phyloP scores from a whole-genome alignment of 169 alveolate species.

The Plasmodium billcollinsi region DNA sequence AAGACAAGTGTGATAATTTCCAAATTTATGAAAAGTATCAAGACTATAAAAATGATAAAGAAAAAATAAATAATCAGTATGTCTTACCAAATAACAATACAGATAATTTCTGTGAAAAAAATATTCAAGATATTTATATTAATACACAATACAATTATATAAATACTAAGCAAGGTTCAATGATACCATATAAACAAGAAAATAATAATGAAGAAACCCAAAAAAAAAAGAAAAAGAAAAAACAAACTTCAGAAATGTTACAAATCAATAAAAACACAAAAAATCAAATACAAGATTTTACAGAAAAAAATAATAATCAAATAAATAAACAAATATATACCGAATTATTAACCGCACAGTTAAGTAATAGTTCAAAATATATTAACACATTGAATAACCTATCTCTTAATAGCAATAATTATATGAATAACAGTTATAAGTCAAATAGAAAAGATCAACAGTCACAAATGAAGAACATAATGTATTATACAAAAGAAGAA shows the following conservation, averaged over 20 bases:
- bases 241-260: background rate
- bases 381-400: slow-evolving; percentile 4
- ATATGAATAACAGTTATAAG: slow-evolving; percentile 7
- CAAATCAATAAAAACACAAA: background rate
- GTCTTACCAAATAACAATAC: background rate
- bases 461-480: background rate
- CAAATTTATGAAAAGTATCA: background rate
- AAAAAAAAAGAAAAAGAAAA: background rate
- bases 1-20: background rate
- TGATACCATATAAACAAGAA: background rate
- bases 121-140: too few relatives aligned
- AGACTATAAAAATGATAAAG: background rate
- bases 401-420: slow-evolving; percentile 21
- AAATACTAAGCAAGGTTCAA: background rate
- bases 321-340: slow-evolving; percentile 14
- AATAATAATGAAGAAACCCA: background rate
- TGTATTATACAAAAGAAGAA: background rate
- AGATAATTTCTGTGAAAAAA: background rate
- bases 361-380: slow-evolving; percentile 17
- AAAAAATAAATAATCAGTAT: background rate
- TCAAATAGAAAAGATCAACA: slow-evolving; percentile 3
- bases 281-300: background rate
- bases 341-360: slow-evolving; percentile 12
- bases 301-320: slow-evolving; percentile 1
- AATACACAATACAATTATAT: background rate